Percentiles rank a stretch among this genome's conserved stretches.
Conservation (phyloP, 225 moss, liverwort and hornwort species). For the Pseudoscleropodium purum region DNA sequence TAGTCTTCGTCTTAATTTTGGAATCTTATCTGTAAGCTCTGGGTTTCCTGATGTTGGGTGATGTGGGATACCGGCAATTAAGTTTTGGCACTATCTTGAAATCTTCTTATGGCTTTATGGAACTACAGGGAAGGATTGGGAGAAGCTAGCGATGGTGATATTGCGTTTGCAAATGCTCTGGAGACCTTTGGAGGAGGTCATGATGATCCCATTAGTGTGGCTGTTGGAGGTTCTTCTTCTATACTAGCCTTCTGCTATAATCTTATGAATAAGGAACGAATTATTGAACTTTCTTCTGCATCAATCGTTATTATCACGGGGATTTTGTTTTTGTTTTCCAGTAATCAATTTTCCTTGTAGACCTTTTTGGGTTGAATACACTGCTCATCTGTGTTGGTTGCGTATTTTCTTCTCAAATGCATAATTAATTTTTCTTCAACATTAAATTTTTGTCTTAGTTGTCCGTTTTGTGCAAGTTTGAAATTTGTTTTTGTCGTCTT, state of each 20-base stretch:
- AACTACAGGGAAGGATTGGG: slow-evolving; percentile 67
- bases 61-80: not conserved
- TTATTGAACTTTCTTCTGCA: not conserved
- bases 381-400: not conserved
- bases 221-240: slow-evolving; percentile 64
- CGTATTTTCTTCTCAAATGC: not conserved
- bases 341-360: not conserved
- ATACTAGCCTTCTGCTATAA: not conserved
- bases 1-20: not conserved
- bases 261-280: not conserved
- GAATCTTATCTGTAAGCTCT: not conserved
- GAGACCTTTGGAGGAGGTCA: slow-evolving; percentile 89
- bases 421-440: not conserved
- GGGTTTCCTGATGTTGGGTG: not conserved
- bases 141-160: slow-evolving; percentile 86
- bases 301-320: not conserved
- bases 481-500: not conserved
- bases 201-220: slow-evolving; percentile 90
- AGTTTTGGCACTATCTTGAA: not conserved
- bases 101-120: not conserved
- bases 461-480: not conserved
- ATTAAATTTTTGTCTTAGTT: not conserved
- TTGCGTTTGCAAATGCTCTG: slow-evolving; percentile 89
- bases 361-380: not conserved
- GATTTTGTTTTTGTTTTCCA: not conserved